Base-by-base conservation (phyloP, 1,284 basidiomycete species). In the Fomitopsis palustris region DNA sequence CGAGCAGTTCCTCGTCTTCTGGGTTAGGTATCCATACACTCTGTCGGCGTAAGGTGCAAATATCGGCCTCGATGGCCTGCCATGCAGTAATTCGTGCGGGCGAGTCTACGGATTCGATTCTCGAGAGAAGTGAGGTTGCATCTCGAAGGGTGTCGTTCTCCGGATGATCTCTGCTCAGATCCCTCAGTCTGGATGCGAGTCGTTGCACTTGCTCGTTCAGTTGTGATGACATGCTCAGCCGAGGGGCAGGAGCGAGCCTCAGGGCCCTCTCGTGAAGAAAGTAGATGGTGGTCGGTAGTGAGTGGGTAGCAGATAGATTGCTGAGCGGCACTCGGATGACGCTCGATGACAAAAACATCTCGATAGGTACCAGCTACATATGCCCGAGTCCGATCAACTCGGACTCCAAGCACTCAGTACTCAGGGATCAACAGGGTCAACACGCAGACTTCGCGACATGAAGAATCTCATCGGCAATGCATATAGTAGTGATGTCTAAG, bases 1-100 rank as follows among this genome's bases (percentile, higher is more conserved):
- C 67, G 38, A 78, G 65, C 45, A 74, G 64, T n/a, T 69, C 65
- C 54, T 70, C 68, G 61, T 74, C 74, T 57, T 75, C 73, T 16
- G 62, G 45, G 2, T 70, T 66, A 19, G 53, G 61, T 8, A 69
- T 60, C 75, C 75, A 76, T 25, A 75, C 53, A 1, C 72, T 75
- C 31, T 64, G 61, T n/a, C 70, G 67, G 6, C 57, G 69, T 6
- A 76, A 65, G 6, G 51, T 65, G n/a, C 64, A 61, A 54, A 76
- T 65, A 65, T 71, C 61, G 42, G 45, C 49, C 16, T 61, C 27
- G 2, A 74, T 59, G 21, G 49, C 57, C n/a, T 69, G 62, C 73
- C 70, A 73, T 2, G 68, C 60, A 19, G 19, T 21, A 3, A 16
- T 3, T 5, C 35, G 47, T 14, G 35, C 55, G 1, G 35, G 14